Evolutionary conservation across 2,329 filamentous ascomycete species (phyloP).

Genomic region (Dendryphion nanum): DNA sequence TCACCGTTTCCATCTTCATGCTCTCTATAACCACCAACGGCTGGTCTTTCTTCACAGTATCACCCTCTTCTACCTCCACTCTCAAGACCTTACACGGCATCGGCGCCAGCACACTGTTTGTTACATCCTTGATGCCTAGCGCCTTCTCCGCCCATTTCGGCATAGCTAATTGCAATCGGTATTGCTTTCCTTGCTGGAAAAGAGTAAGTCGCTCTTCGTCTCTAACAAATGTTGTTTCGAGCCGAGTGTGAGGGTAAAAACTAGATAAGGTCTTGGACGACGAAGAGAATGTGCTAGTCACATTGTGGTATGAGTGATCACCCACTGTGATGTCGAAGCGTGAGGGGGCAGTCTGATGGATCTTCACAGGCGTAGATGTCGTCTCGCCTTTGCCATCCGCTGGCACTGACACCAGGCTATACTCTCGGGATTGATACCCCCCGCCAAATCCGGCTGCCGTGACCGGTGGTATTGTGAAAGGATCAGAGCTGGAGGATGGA

Average conservation of each 20-base stretch:
- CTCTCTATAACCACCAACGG: slow-evolving; percentile 69
- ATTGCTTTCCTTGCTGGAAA: slow-evolving; percentile 68
- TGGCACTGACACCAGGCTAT: slow-evolving; percentile 53
- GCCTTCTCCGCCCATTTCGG: slow-evolving; percentile 87
- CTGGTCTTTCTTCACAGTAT: slow-evolving; percentile 78
- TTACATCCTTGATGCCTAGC: slow-evolving; percentile 74
- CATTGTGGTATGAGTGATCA: slow-evolving; percentile 37
- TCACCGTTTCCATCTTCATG: slow-evolving; percentile 59
- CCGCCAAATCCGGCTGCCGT: slow-evolving; percentile 55
- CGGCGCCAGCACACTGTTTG: slow-evolving; percentile 82
- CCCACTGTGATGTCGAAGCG: slow-evolving; percentile 53
- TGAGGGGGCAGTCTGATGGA: slow-evolving; percentile 52
- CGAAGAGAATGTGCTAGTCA: slow-evolving; percentile 50
- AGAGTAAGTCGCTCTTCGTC: slow-evolving; percentile 66
- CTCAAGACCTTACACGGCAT: slow-evolving; percentile 97
- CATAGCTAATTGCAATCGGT: slow-evolving; percentile 53
- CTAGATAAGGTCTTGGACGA: slow-evolving; percentile 58
- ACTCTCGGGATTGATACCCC: slow-evolving; percentile 62
- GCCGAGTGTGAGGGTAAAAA: slow-evolving; percentile 78
- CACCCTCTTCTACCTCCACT: slow-evolving; percentile 81
- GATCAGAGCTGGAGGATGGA: slow-evolving; percentile 19
- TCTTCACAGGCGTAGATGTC: slow-evolving; percentile 45
- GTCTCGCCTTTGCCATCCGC: slow-evolving; percentile 43
- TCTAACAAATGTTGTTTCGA: slow-evolving; percentile 74
- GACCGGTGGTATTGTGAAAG: slow-evolving; percentile 43